These are phyloP conservation scores for Phytopythium aichiense DNA, from an alignment of 352 stramenopile species.

Conservation along the genomic window DNA sequence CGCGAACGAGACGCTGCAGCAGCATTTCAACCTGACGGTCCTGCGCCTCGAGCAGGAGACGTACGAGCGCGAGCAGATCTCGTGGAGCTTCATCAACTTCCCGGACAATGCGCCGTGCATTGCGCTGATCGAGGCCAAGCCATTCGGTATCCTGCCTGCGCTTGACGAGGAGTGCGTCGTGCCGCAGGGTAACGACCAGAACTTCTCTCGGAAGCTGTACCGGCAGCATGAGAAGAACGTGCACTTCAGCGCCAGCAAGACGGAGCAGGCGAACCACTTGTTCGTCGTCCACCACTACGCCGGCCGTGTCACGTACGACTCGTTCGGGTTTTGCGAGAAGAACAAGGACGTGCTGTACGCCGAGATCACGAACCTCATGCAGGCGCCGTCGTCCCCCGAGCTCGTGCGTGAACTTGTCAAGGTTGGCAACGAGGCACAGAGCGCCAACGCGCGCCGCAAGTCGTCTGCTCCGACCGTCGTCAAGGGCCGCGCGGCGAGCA, in stretches of 20 bases:
- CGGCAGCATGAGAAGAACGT: conserved; percentile 60
- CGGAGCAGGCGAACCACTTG: conserved; percentile 72
- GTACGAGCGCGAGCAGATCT: conserved; percentile 86
- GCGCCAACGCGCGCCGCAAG: conserved; percentile 15
- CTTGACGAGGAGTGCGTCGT: conserved; percentile 91
- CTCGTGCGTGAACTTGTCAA: conserved; percentile 67
- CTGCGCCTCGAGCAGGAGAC: conserved; percentile 85
- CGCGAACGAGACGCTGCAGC: conserved; percentile 91
- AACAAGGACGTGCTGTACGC: conserved; percentile 92
- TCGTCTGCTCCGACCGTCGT: not conserved
- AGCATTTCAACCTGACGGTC: conserved; percentile 89
- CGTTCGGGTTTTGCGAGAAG: conserved; percentile 95
- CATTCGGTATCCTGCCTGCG: conserved; percentile 76
- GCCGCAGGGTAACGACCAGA: conserved; percentile 81
- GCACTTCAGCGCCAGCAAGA: conserved; percentile 76
- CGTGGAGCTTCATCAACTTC: conserved; percentile 90
- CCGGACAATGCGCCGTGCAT: conserved; percentile 88
- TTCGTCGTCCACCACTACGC: conserved; percentile 92
- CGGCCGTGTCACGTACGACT: conserved; percentile 91
- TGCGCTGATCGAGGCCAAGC: conserved; percentile 86
- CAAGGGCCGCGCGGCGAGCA: conserved; percentile 27
- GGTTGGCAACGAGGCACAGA: conserved; percentile 20
- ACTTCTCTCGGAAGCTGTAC: conserved; percentile 83
- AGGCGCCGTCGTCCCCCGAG: conserved; percentile 50
- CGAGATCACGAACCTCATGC: conserved; percentile 76